phyloP scores from a whole-genome alignment of 108 stramenopile genomes.

The Nannochloropsis oceanica region DNA sequence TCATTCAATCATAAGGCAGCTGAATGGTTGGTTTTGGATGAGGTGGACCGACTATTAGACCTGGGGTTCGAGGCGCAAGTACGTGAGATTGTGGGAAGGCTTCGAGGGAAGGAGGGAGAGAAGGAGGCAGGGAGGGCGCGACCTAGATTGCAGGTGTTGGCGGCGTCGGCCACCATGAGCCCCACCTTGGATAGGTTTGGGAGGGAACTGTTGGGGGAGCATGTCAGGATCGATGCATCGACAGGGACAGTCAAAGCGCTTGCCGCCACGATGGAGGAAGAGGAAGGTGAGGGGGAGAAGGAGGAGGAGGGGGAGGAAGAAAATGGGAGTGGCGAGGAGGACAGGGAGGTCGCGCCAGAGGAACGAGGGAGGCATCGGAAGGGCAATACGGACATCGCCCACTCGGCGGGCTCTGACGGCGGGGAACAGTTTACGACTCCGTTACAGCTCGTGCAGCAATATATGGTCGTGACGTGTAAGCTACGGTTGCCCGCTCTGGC shows the following conservation, averaged over 20 bases:
- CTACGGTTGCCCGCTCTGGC: slow-evolving; percentile 64
- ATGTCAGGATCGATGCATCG: background rate
- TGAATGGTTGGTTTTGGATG: slow-evolving; percentile 81
- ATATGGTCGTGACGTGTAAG: slow-evolving; percentile 73
- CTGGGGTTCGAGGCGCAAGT: slow-evolving; percentile 72
- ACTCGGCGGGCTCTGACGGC: background rate
- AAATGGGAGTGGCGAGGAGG: background rate
- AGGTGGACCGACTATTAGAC: slow-evolving; percentile 83
- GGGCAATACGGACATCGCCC: background rate
- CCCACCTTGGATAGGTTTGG: background rate
- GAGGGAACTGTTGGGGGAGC: background rate
- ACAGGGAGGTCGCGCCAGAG: background rate
- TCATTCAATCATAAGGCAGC: slow-evolving; percentile 47
- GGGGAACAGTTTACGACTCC: slow-evolving; percentile 51
- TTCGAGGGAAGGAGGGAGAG: background rate
- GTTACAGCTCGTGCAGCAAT: slow-evolving; percentile 63
- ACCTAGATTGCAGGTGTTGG: background rate
- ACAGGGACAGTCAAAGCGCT: background rate
- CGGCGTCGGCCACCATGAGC: background rate
- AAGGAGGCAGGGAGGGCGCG: background rate
- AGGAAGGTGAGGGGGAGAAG: background rate
- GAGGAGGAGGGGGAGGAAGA: background rate
- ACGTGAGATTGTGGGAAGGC: background rate
- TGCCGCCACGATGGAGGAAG: background rate
- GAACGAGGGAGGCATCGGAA: background rate